Conservation (phyloP, 495 filamentous ascomycete genomes). For the Lasiosphaeria ovina region DNA sequence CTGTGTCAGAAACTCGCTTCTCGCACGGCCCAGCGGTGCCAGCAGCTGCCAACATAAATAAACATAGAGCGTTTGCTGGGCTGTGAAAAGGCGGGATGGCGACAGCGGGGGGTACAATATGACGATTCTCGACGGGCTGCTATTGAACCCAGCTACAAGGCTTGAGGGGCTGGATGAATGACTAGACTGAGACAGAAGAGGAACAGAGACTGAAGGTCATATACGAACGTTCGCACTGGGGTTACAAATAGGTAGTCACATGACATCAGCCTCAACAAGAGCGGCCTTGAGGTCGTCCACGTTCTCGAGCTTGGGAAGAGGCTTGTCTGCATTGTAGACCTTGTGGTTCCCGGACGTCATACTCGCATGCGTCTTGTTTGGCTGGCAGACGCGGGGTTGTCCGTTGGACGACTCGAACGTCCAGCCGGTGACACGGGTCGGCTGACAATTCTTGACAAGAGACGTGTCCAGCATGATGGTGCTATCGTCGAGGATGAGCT, state of each 20-base stretch:
- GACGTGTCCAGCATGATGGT: conserved; percentile 17
- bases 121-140: conserved; percentile 38
- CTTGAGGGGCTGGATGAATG: conserved; percentile 19
- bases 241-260: not conserved
- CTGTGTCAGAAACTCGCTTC: too few species aligned
- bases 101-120: conserved; percentile 41
- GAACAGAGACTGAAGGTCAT: too few species aligned
- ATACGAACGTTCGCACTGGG: too few species aligned
- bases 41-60: too few species aligned
- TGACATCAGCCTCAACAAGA: conserved; percentile 6
- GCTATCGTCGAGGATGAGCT: conserved; percentile 18
- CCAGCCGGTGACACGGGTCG: conserved; percentile 5
- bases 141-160: conserved; percentile 36
- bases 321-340: conserved; percentile 17
- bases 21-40: too few species aligned
- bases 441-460: conserved; percentile 6
- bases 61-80: too few species aligned
- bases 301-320: conserved; percentile 8
- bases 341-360: conserved; percentile 15
- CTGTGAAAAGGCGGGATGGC: conserved; percentile 21
- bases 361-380: conserved; percentile 7
- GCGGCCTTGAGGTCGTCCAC: conserved; percentile 17
- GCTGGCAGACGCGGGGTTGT: not conserved
- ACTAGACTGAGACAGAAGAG: too few species aligned
- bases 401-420: not conserved